Base-by-base conservation (phyloP, 2,329 filamentous ascomycete genomes). In the Scedosporium dehoogii region DNA sequence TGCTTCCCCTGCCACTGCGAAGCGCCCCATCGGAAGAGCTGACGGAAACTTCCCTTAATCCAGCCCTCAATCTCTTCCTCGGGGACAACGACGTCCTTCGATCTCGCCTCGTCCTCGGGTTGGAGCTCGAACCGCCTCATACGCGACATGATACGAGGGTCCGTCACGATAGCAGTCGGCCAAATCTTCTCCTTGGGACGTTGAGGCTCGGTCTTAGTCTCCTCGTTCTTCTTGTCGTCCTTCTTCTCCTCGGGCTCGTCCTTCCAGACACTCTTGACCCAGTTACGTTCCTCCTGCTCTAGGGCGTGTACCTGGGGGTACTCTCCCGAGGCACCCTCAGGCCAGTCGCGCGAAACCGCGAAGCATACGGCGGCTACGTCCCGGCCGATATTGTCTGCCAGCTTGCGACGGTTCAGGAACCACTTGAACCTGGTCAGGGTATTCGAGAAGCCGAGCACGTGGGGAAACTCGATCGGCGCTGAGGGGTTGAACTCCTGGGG, bases 371-470 rank as follows among this genome's bases (percentile, higher is more conserved):
- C 89, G 0, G 93, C 93, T 18, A 96, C 91, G 66, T 97, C 86
- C 51, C 90, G 87, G 60, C 94, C 94, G 64, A 97, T 86, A 56
- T 87, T 82, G 71, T 99, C 93, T 66, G 93, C 93, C n/a, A 96
- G 81, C 65, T 84, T 77, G 61, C 94, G 88, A 65, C 88, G 87
- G 73, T 88, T 96, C 64, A 99, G 80, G 81, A 92, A 99, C 66
- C 94, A 89, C 70, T 89, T 89, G 64, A 97, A 81, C 64, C 94
- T 88, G 66, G 87, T 89, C 0, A 92, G 90, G 2, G 93, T 97
- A 76, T 94, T 93, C 65, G 90, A 78, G 79, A 99, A 96, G 64
- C 94, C 94, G 33, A 99, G 87, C 63, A 97, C 83, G 73, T 97
- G 93, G 1, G 93, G 93, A 73, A 96, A 90, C 51, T 84, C 79